Base-by-base conservation (phyloP, 169 alveolate genomes). In the Theileria orientalis region DNA sequence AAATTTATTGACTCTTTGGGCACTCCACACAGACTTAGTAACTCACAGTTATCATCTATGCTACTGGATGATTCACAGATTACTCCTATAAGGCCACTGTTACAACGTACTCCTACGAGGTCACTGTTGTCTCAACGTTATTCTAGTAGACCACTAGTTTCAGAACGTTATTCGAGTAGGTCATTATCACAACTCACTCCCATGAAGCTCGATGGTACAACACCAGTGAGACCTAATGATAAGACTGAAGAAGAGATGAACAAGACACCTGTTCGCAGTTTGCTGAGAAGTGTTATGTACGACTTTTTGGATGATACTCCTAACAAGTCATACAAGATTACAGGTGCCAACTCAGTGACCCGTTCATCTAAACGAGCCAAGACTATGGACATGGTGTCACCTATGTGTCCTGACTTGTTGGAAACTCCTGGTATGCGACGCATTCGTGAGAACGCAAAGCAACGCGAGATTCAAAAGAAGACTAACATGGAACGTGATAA, bases 401-500 rank as follows among this genome's bases (percentile, higher is more conserved):
- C 86, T 42, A 25, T 76, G 66, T 14, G 73, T 8, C 59, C 64
- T 16, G 86, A 67, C 27, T 71, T 76, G 46, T 74, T 76, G 32
- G 86, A 76, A 41, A 76, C 86, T 0, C 86, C 86, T 16, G 86
- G 86, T 14, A 76, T 76, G 86, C 69, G 78, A 21, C 73, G 86
- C 60, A 76, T 76, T 46, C 59, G 80, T 67, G 79, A 76, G 19
- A 76, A 69, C 54, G 69, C 78, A 0, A 69, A 49, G 61, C 51
- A 75, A 16, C 32, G 67, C 9, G 44, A 5, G 16, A 44, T 30
- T 1, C 61, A 21, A 9, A 35, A 21, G 8, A 40, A 25, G 23
- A 60, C 52, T 16, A 33, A 46, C 0, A 35, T 29, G 21, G 69
- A 30, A 16, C 72, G 49, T 30, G 69, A 59, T 66, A 73, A 61